A percentile compares a stretch with the other conserved stretches of the same genome.
Conservation (phyloP, 768 basidiomycete species). For the Hericium rajendrae region DNA sequence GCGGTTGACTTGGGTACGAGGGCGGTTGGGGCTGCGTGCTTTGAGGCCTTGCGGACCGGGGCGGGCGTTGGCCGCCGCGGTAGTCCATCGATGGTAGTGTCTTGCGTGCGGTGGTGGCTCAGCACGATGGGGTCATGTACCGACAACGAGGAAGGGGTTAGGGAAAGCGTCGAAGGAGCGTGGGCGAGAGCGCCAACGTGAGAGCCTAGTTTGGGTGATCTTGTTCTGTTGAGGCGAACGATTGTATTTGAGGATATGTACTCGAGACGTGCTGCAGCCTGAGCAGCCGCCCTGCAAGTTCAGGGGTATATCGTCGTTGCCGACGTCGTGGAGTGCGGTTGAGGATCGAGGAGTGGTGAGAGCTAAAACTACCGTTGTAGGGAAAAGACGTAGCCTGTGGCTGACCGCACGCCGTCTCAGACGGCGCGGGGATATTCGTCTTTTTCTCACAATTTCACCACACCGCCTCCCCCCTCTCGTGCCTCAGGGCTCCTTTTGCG, state of each 20-base stretch:
- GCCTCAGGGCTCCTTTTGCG: no score
- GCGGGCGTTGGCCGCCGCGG: constrained; percentile 25
- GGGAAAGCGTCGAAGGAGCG: constrained; percentile 21
- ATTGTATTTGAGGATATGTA: neutral
- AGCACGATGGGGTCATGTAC: constrained; percentile 7
- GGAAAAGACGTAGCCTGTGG: no score
- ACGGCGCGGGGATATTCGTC: no score
- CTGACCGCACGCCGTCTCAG: no score
- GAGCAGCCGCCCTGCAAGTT: no score
- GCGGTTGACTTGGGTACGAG: constrained; percentile 14
- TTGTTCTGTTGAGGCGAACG: neutral
- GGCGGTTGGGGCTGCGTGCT: constrained; percentile 17
- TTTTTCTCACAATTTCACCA: no score
- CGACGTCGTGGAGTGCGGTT: no score
- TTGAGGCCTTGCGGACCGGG: constrained; percentile 24
- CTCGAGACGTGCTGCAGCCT: no score
- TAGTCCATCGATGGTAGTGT: constrained; percentile 19
- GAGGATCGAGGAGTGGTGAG: no score
- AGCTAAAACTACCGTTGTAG: no score
- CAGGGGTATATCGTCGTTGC: no score
- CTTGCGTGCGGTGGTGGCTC: neutral
- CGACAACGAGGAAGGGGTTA: neutral
- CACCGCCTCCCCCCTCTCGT: no score
- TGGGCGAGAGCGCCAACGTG: constrained; percentile 2
- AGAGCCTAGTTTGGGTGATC: neutral